Evolutionary conservation across 805 yeast species (phyloP), one percentile per base, ranked within the genome.

Genomic region (Lipomyces kockii): DNA sequence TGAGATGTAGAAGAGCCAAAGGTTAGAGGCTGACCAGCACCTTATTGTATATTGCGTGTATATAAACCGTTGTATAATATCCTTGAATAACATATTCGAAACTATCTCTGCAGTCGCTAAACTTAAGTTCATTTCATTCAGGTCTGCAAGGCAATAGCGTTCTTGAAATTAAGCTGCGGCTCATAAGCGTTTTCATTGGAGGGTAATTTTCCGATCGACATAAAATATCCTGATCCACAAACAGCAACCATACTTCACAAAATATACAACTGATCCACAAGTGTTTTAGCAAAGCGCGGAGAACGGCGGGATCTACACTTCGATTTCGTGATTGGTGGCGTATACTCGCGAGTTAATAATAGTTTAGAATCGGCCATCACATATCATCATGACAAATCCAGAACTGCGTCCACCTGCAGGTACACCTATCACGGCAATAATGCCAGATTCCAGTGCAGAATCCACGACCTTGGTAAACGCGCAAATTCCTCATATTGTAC

Each of bases 1-100:
- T 1, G 81, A 80, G 59, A 76, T 78, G 79, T 79, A 68, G 54
- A 37, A 37, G 52, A 43, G 14, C 14, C 20, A 43, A n/a, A 6
- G 22, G 3, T n/a, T 43, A 43, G 20, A 43, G 49, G 6, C 14
- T 17, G 3, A 43, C 49, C 20, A 43, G 8, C 11, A 17, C 22
- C 2, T 43, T 17, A 43, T n/a, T 43, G 49, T 43, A 43, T 43
- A 43, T 43, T 43, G 14, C 49, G 3, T 43, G 49, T 43, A 43
- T 17, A 43, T 43, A 43, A 17, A 1, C 20, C 49, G 22, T n/a
- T 6, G 49, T 6, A n/a, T 17, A 43, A 5, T 43, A 3, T 27
- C 29, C 29, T 0, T 27, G 29, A 43, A 1, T 43, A 35, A 12
- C n/a, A 43, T 6, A 2, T 43, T 37, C 12, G 39, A 17, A 37